Conservation (phyloP, 192 early-diverging fungal genomes). For the Linnemannia exigua region DNA sequence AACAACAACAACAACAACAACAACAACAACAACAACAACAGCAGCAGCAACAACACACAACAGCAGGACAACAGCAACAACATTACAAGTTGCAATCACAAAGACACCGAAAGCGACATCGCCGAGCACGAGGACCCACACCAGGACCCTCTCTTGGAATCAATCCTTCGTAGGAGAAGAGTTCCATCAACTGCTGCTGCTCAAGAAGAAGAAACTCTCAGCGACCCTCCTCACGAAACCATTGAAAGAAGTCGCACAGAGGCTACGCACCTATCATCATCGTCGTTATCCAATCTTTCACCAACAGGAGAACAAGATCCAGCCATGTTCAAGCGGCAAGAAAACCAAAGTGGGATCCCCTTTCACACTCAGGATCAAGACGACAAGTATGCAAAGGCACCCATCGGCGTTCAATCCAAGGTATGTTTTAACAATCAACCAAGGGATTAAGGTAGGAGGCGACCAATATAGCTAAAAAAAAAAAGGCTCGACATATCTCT, state of each 20-base stretch:
- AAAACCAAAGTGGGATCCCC: constrained; percentile 8
- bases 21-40: background rate
- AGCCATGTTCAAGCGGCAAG: constrained; percentile 30
- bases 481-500: too few relatives aligned
- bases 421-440: too few relatives aligned
- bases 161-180: background rate
- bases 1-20: background rate
- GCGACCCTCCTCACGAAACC: background rate
- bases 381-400: constrained; percentile 42
- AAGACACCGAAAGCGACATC: background rate
- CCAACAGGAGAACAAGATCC: background rate
- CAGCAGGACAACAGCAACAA: background rate
- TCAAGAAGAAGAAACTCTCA: background rate
- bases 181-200: background rate
- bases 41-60: background rate
- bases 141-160: background rate
- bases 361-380: constrained; percentile 21
- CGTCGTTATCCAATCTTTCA: constrained; percentile 10
- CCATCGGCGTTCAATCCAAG: constrained; percentile 17
- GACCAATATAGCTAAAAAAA: too few relatives aligned
- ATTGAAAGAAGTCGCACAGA: background rate
- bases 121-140: background rate
- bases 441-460: too few relatives aligned
- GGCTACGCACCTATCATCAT: background rate
- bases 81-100: background rate